Base-by-base conservation (phyloP, 2,329 filamentous ascomycete genomes). In the Fusarium acutatum region DNA sequence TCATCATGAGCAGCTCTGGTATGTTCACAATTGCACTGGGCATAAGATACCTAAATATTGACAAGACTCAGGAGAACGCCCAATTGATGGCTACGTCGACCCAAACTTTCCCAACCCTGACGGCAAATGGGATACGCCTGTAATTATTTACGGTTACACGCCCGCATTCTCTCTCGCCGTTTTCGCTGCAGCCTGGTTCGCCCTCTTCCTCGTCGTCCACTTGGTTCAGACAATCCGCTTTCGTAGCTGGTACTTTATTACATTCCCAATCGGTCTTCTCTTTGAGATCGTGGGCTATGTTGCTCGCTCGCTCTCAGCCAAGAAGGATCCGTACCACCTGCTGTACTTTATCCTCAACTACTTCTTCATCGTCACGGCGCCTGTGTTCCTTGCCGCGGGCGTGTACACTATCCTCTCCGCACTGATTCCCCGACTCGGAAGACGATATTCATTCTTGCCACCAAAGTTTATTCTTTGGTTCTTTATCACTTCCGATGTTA, bases 331-430 rank as follows among this genome's bases (percentile, higher is more conserved):
- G 0, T 89, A 89, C 77, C 82, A 85, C 67, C 82, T 89, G 22
- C 79, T 85, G 41, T 89, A 85, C 81, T 90, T 90, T 72, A 86
- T 90, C 43, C 80, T 88, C 50, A 87, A 89, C 75, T 90, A 89
- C 81, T 90, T 90, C 82, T 88, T 88, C 82, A 88, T 90, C 78
- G 88, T 90, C 68, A 86, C 87, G 0, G 88, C 88, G 0, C 88
- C 88, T 3, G 88, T 90, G 41, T 88, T 90, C 75, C 85, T 89
- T 79, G 84, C 86, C 22, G 88, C 88, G 0, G 84, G 84, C 0
- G 86, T 89, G 56, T 90, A 89, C 81, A 86, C 86, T n/a, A 81
- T 88, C 52, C 81, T 90, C 12, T 86, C 84, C 1, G 82, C 85
- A 7, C 79, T 90, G 37, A 88, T 89, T 57, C 81, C 81, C 47